Percentiles rank a stretch among this genome's conserved stretches.
phyloP scores from a whole-genome alignment of 108 stramenopile genomes.

The Cyclotella sp. region DNA sequence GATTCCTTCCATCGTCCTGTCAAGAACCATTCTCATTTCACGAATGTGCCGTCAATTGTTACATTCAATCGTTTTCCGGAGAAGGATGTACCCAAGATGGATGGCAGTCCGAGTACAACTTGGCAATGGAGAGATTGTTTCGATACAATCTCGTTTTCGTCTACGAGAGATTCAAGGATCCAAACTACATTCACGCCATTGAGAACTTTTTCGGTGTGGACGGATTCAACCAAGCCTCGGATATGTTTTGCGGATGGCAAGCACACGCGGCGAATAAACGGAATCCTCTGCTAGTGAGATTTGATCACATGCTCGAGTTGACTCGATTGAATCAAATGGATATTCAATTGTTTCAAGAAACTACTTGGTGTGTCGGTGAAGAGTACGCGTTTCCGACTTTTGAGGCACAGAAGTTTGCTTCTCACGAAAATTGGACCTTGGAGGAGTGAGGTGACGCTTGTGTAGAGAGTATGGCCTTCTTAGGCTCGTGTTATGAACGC shows the following conservation, averaged over 20 bases:
- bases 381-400: slow-evolving; percentile 35
- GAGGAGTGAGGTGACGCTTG: slow-evolving; percentile 21
- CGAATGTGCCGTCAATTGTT: slow-evolving; percentile 46
- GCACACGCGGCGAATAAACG: slow-evolving; percentile 34
- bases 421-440: slow-evolving; percentile 29
- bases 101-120: slow-evolving; percentile 30
- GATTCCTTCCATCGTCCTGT: slow-evolving; percentile 23
- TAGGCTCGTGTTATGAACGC: too few species aligned
- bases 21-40: slow-evolving; percentile 37
- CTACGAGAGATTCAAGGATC: slow-evolving; percentile 38
- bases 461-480: too few species aligned
- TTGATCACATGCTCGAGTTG: slow-evolving; percentile 28
- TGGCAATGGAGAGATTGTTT: slow-evolving; percentile 33
- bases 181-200: slow-evolving; percentile 27
- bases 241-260: slow-evolving; percentile 39
- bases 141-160: slow-evolving; percentile 45
- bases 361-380: slow-evolving; percentile 21
- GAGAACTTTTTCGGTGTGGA: slow-evolving; percentile 42
- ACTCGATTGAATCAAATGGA: slow-evolving; percentile 42
- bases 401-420: slow-evolving; percentile 8
- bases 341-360: slow-evolving; percentile 28
- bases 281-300: slow-evolving; percentile 31
- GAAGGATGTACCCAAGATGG: slow-evolving; percentile 36
- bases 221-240: slow-evolving; percentile 29
- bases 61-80: slow-evolving; percentile 40